Evolutionary conservation across 306 rosid genomes (phyloP).

Genomic region (Luffa aegyptiaca): DNA sequence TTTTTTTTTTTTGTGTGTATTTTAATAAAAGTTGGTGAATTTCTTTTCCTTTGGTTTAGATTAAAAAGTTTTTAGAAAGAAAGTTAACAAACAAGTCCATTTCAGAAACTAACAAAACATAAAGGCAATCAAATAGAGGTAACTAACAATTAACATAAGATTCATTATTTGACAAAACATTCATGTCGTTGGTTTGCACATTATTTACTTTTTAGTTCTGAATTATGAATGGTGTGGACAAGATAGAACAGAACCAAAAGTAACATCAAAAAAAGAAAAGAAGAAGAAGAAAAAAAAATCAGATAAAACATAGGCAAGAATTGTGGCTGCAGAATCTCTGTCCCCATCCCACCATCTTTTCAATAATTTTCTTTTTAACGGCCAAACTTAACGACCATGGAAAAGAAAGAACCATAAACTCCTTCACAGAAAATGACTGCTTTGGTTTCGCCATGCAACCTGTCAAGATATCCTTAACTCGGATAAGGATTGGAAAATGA

Average conservation of each 20-base stretch:
- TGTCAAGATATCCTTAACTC: neutral
- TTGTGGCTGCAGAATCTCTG: conserved; percentile 7
- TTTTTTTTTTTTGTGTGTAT: too few relatives aligned
- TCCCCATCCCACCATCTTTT: conserved; percentile 3
- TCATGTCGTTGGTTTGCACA: neutral
- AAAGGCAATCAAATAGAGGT: neutral
- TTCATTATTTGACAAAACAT: neutral
- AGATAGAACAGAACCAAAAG: neutral
- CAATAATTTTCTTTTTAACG: neutral
- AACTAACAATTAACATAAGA: neutral
- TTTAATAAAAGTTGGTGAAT: too few relatives aligned
- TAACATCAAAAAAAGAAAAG: neutral
- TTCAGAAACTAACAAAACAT: neutral
- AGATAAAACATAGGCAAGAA: neutral
- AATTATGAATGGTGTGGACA: neutral
- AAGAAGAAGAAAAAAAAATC: too few relatives aligned
- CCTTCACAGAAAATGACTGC: neutral
- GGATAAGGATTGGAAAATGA: neutral
- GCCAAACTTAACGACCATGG: conserved; percentile 3
- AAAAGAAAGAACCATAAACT: neutral
- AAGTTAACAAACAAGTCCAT: neutral
- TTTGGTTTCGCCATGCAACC: neutral
- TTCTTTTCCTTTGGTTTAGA: too few relatives aligned
- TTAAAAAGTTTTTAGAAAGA: neutral
- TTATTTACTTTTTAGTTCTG: neutral